Conservation (phyloP, 345 rosid species). For the Aquilaria sinensis region DNA sequence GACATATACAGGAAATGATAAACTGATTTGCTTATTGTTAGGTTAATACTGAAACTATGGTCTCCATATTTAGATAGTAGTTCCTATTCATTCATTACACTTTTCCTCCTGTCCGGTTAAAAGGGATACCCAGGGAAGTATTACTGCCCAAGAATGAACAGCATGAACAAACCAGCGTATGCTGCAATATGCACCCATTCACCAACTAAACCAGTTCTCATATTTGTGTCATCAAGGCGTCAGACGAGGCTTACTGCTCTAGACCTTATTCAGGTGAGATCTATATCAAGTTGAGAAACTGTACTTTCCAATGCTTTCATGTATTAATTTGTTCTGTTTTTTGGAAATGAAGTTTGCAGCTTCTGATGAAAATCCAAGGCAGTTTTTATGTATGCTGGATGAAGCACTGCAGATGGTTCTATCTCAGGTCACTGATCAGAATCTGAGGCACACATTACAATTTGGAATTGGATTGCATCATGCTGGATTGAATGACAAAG, state of each 20-base stretch:
- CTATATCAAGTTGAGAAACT: constrained; percentile 12
- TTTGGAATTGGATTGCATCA: constrained; percentile 97
- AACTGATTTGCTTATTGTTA: too few relatives aligned
- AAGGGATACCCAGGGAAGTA: constrained; percentile 99
- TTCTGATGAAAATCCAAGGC: constrained; percentile 93
- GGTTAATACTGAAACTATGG: too few relatives aligned
- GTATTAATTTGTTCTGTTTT: constrained; percentile 15
- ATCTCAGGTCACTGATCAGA: constrained; percentile 88
- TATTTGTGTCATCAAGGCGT: constrained; percentile 96
- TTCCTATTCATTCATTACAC: not conserved
- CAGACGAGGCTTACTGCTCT: constrained; percentile 98
- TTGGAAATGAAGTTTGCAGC: constrained; percentile 63
- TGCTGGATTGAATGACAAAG: constrained; percentile 95
- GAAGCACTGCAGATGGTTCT: constrained; percentile 94
- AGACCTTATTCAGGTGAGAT: constrained; percentile 87
- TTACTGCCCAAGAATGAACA: constrained; percentile 93
- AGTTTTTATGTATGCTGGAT: constrained; percentile 79
- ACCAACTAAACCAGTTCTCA: constrained; percentile 92
- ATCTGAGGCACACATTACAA: constrained; percentile 90
- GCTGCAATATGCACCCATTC: constrained; percentile 98
- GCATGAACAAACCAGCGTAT: constrained; percentile 98
- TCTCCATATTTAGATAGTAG: too few relatives aligned
- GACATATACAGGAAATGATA: too few relatives aligned
- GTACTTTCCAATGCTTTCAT: constrained; percentile 5
- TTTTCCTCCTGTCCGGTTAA: constrained; percentile 8